phyloP scores from a whole-genome alignment of 2,329 filamentous ascomycete genomes.

The Pyrenophora tritici-repentis region DNA sequence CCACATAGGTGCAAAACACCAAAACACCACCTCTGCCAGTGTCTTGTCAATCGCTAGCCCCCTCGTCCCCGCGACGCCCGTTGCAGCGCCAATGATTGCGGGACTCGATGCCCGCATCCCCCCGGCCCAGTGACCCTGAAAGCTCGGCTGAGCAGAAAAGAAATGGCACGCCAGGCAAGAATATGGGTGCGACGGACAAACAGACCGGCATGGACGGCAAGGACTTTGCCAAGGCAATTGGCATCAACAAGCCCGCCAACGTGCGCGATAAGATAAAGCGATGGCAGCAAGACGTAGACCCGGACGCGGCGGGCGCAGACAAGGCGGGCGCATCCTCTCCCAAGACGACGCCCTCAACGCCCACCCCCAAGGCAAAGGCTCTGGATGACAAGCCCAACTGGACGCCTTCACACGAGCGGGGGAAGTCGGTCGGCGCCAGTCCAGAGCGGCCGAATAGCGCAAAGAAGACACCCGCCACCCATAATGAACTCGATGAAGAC shows the following conservation, averaged over 20 bases:
- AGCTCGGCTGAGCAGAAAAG: slow-evolving; percentile 25
- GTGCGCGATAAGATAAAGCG: slow-evolving; percentile 77
- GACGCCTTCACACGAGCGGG: slow-evolving; percentile 30
- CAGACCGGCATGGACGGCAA: slow-evolving; percentile 41
- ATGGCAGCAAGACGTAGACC: slow-evolving; percentile 81
- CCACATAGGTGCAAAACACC: slow-evolving; percentile 12
- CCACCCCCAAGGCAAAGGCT: slow-evolving; percentile 34
- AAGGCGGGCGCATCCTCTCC: slow-evolving; percentile 13
- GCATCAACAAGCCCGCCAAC: slow-evolving; percentile 51
- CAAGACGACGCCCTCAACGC: slow-evolving; percentile 9
- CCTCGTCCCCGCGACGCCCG: slow-evolving; percentile 13
- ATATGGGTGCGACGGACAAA: slow-evolving; percentile 33
- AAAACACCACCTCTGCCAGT: slow-evolving; percentile 1
- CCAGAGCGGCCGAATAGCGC: slow-evolving; percentile 39
- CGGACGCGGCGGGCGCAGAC: slow-evolving; percentile 49
- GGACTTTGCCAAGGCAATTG: slow-evolving; percentile 49
- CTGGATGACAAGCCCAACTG: slow-evolving; percentile 36
- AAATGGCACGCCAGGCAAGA: slow-evolving; percentile 39
- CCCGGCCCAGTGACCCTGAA: slow-evolving; percentile 29
- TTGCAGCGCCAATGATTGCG: slow-evolving; percentile 26
- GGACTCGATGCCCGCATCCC: slow-evolving; percentile 33
- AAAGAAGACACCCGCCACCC: slow-evolving; percentile 36
- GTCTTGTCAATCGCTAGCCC: neutral
- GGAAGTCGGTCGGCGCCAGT: slow-evolving; percentile 30
- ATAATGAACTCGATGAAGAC: slow-evolving; percentile 51